A percentile compares a stretch with the other conserved stretches of the same genome.
These are phyloP conservation scores for Russula ochroleuca DNA, from an alignment of 768 basidiomycete genomes.

Conservation along the genomic window DNA sequence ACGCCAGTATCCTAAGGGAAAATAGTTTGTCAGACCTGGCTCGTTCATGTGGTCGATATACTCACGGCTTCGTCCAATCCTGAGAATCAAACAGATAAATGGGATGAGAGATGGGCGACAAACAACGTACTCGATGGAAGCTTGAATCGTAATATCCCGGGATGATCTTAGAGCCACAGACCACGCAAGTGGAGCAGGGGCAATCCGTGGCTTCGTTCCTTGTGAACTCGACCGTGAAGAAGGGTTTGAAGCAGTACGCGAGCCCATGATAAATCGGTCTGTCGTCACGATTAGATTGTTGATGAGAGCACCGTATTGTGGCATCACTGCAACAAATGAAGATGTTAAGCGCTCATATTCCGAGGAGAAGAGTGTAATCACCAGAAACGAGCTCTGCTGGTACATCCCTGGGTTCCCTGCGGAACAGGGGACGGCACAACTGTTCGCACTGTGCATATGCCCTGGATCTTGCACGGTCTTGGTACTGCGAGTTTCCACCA, in stretches of 20 bases:
- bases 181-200: background rate
- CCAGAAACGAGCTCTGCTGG: background rate
- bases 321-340: background rate
- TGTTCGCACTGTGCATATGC: background rate
- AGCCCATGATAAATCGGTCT: background rate
- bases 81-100: background rate
- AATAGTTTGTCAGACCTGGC: background rate
- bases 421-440: background rate
- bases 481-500: background rate
- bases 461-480: background rate
- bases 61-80: slow-evolving; percentile 8
- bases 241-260: background rate
- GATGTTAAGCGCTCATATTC: background rate
- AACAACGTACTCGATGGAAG: slow-evolving; percentile 9
- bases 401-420: background rate
- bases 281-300: background rate
- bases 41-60: background rate
- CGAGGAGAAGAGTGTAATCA: background rate
- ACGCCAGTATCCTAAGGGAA: slow-evolving; percentile 12
- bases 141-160: background rate
- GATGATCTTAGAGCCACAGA: slow-evolving; percentile 4
- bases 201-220: background rate
- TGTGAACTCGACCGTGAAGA: background rate
- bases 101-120: background rate
- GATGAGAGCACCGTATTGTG: background rate